phyloP scores from a whole-genome alignment of 1,139 yeast species.

The Zygoascus sp. region DNA sequence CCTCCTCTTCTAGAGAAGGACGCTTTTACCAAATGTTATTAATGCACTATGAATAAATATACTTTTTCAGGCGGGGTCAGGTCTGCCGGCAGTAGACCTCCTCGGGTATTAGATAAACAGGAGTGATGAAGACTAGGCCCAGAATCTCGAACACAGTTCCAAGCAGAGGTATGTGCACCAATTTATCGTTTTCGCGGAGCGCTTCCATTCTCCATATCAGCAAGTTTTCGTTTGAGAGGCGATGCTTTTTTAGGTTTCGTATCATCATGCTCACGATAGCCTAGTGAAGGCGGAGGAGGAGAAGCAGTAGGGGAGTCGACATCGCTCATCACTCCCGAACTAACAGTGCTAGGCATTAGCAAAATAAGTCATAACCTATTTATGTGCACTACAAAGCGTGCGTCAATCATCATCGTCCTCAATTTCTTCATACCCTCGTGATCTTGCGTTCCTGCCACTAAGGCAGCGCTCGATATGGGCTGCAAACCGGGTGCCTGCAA shows the following conservation, averaged over 20 bases:
- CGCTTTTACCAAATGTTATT: background rate
- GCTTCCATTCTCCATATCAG: background rate
- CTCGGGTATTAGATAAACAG: no score
- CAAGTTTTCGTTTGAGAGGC: constrained; percentile 20
- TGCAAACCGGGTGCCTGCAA: constrained; percentile 89
- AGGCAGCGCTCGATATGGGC: constrained; percentile 87
- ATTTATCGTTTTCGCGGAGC: background rate
- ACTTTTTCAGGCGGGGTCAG: no score
- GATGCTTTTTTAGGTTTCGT: constrained; percentile 14
- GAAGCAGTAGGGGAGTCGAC: constrained; percentile 21
- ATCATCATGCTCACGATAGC: constrained; percentile 12
- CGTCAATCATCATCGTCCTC: constrained; percentile 1
- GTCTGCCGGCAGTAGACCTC: no score
- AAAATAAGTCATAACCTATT: no score
- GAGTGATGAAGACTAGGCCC: no score
- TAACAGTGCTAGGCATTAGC: background rate
- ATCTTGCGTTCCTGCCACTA: constrained; percentile 43
- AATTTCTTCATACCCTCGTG: constrained; percentile 18
- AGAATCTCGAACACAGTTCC: no score
- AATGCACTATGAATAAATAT: background rate
- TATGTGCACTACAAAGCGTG: background rate
- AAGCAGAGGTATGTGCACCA: no score
- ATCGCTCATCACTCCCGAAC: constrained; percentile 16
- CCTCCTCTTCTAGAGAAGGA: no score
- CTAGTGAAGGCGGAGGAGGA: constrained; percentile 10